Evolutionary conservation across 495 filamentous ascomycete genomes (phyloP).

Genomic region (Jackrogersella multiformis): DNA sequence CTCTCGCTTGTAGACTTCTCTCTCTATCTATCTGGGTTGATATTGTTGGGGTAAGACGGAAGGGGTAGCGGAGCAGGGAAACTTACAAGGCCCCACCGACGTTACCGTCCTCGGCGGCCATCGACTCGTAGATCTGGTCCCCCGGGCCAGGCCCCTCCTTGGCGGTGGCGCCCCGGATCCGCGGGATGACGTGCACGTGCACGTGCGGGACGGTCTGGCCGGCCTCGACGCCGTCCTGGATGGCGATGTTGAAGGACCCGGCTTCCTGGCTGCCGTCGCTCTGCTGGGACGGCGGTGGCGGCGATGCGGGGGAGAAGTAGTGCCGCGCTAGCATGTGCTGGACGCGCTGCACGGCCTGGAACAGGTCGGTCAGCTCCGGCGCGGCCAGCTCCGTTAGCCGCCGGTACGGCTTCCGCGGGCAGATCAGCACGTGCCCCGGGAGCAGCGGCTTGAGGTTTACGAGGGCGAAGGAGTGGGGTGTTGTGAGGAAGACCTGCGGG

Average conservation of each 20-base stretch:
- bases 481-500: constrained; percentile 80
- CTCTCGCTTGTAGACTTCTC: background rate
- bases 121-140: constrained; percentile 76
- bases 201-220: constrained; percentile 92
- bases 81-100: constrained; percentile 70
- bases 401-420: constrained; percentile 68
- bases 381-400: constrained; percentile 79
- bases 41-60: background rate
- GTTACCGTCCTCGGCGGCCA: constrained; percentile 88
- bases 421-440: constrained; percentile 91
- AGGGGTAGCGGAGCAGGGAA: background rate
- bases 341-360: constrained; percentile 82
- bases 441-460: constrained; percentile 96
- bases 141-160: constrained; percentile 60
- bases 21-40: no score
- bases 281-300: background rate
- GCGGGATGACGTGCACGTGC: constrained; percentile 92
- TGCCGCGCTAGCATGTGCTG: constrained; percentile 78
- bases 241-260: constrained; percentile 84
- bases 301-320: constrained; percentile 58
- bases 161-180: constrained; percentile 57
- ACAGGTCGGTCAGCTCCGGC: constrained; percentile 83
- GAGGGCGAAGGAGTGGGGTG: constrained; percentile 79
- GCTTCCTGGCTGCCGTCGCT: constrained; percentile 40
- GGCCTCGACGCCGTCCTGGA: constrained; percentile 89